These are phyloP conservation scores for Termitomyces sp. DNA, from an alignment of 768 basidiomycete genomes.

Conservation along the genomic window DNA sequence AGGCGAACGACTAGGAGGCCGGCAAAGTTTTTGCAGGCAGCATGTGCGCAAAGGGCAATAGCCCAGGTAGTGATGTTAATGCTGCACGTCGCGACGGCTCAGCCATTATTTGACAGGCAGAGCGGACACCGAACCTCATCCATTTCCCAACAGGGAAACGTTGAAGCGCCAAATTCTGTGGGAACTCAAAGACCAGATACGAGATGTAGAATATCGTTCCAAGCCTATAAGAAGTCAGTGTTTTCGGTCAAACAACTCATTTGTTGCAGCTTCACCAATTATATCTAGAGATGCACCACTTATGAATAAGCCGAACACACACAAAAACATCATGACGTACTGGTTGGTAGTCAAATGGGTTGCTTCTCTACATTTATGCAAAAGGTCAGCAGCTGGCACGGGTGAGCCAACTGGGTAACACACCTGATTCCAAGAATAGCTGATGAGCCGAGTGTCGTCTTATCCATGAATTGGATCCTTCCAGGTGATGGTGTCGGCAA, in stretches of 20 bases:
- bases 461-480: slow-evolving; percentile 81
- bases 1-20: slow-evolving; percentile 61
- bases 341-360: slow-evolving; percentile 65
- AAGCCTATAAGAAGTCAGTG: slow-evolving; percentile 42
- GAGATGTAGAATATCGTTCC: slow-evolving; percentile 74
- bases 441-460: slow-evolving; percentile 63
- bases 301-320: background rate
- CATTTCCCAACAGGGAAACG: slow-evolving; percentile 76
- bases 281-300: slow-evolving; percentile 33
- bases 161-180: slow-evolving; percentile 70
- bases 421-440: slow-evolving; percentile 72
- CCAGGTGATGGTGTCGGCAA: background rate
- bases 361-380: slow-evolving; percentile 37
- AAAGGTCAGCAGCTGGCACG: background rate
- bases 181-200: slow-evolving; percentile 70
- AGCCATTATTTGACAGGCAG: background rate
- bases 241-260: background rate
- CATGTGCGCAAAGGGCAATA: slow-evolving; percentile 56
- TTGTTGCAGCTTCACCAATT: slow-evolving; percentile 47
- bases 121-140: slow-evolving; percentile 55
- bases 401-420: background rate
- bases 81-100: slow-evolving; percentile 26
- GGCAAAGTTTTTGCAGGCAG: slow-evolving; percentile 69
- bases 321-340: slow-evolving; percentile 31
- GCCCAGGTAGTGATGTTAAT: slow-evolving; percentile 69